A percentile compares a stretch with the other conserved stretches of the same genome.
Conservation (phyloP, 2,329 filamentous ascomycete genomes). For the Corniculantispora saksenae region DNA sequence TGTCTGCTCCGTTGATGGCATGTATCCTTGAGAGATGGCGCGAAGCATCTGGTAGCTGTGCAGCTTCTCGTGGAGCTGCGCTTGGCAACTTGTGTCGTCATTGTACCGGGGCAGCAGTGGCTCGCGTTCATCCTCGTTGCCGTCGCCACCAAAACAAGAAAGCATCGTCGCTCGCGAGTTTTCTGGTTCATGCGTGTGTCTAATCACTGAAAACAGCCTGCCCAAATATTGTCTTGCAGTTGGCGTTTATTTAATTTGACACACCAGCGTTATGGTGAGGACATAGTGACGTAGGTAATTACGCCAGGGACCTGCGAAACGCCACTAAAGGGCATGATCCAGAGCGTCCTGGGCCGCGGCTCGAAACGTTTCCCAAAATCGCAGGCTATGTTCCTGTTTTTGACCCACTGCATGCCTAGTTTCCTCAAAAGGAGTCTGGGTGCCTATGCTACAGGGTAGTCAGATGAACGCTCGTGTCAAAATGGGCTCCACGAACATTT, state of each 20-base stretch:
- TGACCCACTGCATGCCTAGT: not conserved
- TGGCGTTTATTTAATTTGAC: not conserved
- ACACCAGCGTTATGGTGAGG: slow-evolving; percentile 2
- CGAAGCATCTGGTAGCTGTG: slow-evolving; percentile 91
- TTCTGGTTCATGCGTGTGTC: not conserved
- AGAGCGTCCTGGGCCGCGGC: too few species aligned
- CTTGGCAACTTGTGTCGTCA: slow-evolving; percentile 78
- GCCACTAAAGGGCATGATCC: not conserved
- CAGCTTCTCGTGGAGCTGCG: slow-evolving; percentile 80
- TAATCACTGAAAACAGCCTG: not conserved
- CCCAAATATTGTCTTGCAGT: not conserved
- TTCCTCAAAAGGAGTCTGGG: not conserved
- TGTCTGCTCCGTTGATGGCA: slow-evolving; percentile 86
- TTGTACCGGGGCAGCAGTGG: slow-evolving; percentile 81
- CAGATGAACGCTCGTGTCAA: too few species aligned
- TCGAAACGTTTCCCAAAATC: not conserved
- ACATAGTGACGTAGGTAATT: slow-evolving; percentile 16
- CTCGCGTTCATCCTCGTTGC: slow-evolving; percentile 63
- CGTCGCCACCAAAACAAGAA: slow-evolving; percentile 62
- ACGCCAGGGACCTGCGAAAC: not conserved
- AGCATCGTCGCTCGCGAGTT: slow-evolving; percentile 41
- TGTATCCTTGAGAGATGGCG: slow-evolving; percentile 79
- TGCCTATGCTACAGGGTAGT: not conserved
- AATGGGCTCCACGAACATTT: too few species aligned
- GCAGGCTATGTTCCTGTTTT: not conserved